Percentiles rank a stretch among this genome's conserved stretches.
Conservation (phyloP, 2,329 filamentous ascomycete genomes). For the Beauveria bassiana region DNA sequence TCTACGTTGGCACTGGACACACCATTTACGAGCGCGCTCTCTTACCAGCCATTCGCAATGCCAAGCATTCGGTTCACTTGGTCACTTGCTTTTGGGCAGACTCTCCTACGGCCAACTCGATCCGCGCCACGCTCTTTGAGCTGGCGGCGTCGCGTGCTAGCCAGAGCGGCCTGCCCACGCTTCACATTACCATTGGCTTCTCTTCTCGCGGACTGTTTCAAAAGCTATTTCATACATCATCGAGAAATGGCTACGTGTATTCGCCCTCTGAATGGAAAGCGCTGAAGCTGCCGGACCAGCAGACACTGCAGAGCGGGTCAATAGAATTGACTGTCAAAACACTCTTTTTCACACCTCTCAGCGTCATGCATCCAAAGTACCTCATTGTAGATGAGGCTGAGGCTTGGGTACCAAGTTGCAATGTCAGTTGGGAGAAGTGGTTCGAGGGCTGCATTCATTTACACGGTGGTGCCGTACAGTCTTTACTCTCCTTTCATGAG, state of each 20-base stretch:
- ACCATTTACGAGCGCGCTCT: constrained; percentile 48
- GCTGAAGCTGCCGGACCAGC: constrained; percentile 55
- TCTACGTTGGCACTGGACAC: constrained; percentile 50
- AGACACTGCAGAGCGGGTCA: constrained; percentile 43
- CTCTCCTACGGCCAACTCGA: constrained; percentile 50
- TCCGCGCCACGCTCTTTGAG: constrained; percentile 49
- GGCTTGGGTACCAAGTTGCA: constrained; percentile 70
- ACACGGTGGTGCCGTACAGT: constrained; percentile 50
- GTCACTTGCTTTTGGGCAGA: constrained; percentile 78
- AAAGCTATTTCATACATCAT: constrained; percentile 67
- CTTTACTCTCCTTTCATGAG: constrained; percentile 60
- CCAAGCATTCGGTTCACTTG: constrained; percentile 60
- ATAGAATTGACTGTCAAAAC: constrained; percentile 67
- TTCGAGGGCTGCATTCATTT: constrained; percentile 70
- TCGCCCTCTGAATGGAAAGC: constrained; percentile 50
- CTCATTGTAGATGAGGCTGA: constrained; percentile 60
- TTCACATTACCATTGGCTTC: constrained; percentile 66
- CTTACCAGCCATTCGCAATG: constrained; percentile 52
- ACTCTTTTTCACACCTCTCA: constrained; percentile 71
- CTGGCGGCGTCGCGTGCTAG: constrained; percentile 42
- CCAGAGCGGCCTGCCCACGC: constrained; percentile 19
- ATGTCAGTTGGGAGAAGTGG: constrained; percentile 84
- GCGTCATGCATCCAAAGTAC: constrained; percentile 85
- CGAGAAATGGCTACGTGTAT: constrained; percentile 54
- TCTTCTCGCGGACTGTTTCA: constrained; percentile 66